Base-by-base conservation (phyloP, 176 grass and related monocot genomes). In the Raddia guianensis region DNA sequence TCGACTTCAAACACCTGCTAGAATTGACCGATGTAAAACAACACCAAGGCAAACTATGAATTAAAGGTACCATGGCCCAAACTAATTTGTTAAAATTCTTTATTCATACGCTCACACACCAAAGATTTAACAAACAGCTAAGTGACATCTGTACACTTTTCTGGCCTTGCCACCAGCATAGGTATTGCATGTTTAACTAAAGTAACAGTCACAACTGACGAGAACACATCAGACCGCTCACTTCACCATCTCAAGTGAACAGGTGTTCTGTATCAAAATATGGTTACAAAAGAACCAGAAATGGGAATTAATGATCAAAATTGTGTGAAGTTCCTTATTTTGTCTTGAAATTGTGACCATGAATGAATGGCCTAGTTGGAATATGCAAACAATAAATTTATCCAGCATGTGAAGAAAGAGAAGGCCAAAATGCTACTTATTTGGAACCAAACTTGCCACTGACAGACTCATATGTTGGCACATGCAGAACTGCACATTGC, bases 391-490 rank as follows among this genome's bases (percentile, higher is more conserved):
- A 83, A 77, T 75, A 80, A 66, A 89, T 82, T 74, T 88, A 64
- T 87, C 73, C 70, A 70, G 27, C 27, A 27, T 27, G 27, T 27
- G 61, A 18, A 84, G 68, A 34, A 34, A 62, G 43, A 21, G 3
- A 78, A 72, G 53, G 73, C 45, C 21, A 64, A 67, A 15, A 20
- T 37, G 34, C 50, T 19, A 21, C 77, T 97, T 84, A 95, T 80
- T 95, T 98, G 5, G 84, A 59, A 44, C 75, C 65, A 82, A 99
- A 99, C 84, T 95, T 99, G 82, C 87, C 82, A 73, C 97, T 88
- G 59, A 99, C 93, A 1, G 90, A 88, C 49, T 90, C 93, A 8
- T 99, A 95, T 54, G 88, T 88, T 52, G 93, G 96, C 61, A 99
- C 81, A 67, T 90, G 86, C 53, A 91, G 69, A 88, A 93, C 96